Evolutionary conservation across 306 rosid genomes (phyloP).

Genomic region (Lathyrus tuberosus): DNA sequence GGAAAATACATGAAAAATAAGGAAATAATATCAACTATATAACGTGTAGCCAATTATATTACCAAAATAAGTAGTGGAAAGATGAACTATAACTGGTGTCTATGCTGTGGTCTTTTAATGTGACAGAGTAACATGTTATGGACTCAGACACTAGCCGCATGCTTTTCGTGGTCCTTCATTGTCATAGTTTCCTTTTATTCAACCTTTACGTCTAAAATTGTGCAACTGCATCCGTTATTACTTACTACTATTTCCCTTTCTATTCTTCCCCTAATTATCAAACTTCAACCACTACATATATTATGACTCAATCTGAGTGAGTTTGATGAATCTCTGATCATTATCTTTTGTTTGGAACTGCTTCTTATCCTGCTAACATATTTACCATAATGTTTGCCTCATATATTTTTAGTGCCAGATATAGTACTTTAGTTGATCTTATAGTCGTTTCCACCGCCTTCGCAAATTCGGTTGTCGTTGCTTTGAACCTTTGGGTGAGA

Average conservation of each 20-base stretch:
- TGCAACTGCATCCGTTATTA: conserved; percentile 4
- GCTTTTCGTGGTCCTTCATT: conserved; percentile 37
- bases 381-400: not conserved
- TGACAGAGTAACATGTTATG: conserved; percentile 36
- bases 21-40: conserved; percentile 6
- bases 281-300: not conserved
- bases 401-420: not conserved
- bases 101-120: conserved; percentile 36
- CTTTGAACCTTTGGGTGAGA: conserved; percentile 75
- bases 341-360: conserved; percentile 4
- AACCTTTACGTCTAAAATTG: conserved; percentile 31
- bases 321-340: not conserved
- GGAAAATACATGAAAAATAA: conserved; percentile 5
- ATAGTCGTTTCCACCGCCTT: too few relatives aligned
- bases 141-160: conserved; percentile 30
- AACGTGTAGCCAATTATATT: conserved; percentile 30
- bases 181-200: conserved; percentile 27
- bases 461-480: too few relatives aligned
- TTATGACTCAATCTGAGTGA: not conserved
- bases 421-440: too few relatives aligned
- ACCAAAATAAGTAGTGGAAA: conserved; percentile 29
- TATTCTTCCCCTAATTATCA: conserved; percentile 14
- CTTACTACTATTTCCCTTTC: not conserved
- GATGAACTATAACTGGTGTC: conserved; percentile 12
- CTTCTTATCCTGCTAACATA: not conserved